Percentiles rank a stretch among this genome's conserved stretches.
Conservation (phyloP, 768 basidiomycete genomes). For the Pulveroboletus sp. region DNA sequence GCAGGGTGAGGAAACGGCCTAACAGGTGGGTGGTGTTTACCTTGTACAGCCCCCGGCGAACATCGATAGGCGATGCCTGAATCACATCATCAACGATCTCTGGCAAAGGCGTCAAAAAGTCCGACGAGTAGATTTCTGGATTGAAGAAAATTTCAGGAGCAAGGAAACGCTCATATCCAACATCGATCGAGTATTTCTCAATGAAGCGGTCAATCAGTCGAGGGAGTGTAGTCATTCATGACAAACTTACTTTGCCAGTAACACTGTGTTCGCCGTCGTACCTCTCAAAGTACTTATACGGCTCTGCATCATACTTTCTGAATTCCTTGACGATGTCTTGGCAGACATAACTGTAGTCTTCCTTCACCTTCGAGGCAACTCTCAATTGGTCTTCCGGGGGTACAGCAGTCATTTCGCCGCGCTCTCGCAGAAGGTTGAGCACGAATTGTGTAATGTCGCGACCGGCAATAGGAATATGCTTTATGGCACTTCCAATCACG, state of each 20-base stretch:
- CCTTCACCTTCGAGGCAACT: constrained; percentile 92
- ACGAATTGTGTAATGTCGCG: constrained; percentile 97
- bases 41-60: constrained; percentile 94
- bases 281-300: constrained; percentile 89
- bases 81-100: constrained; percentile 96
- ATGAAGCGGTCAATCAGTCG: constrained; percentile 4
- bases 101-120: constrained; percentile 94
- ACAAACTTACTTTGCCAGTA: constrained; percentile 70
- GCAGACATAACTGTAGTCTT: constrained; percentile 97
- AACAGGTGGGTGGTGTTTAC: constrained; percentile 31
- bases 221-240: neutral
- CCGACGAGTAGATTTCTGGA: constrained; percentile 96
- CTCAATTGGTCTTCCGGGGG: constrained; percentile 93
- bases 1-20: neutral
- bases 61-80: constrained; percentile 93
- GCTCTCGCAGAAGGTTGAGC: constrained; percentile 90
- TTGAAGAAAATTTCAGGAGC: constrained; percentile 99
- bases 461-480: constrained; percentile 97
- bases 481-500: constrained; percentile 98
- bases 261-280: constrained; percentile 93
- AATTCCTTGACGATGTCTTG: constrained; percentile 99
- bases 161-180: constrained; percentile 98
- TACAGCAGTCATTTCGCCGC: constrained; percentile 85
- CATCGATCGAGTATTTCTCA: constrained; percentile 89
- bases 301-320: constrained; percentile 95